Evolutionary conservation across 140 eudicot species (phyloP).

Genomic region (Anethum foeniculum): DNA sequence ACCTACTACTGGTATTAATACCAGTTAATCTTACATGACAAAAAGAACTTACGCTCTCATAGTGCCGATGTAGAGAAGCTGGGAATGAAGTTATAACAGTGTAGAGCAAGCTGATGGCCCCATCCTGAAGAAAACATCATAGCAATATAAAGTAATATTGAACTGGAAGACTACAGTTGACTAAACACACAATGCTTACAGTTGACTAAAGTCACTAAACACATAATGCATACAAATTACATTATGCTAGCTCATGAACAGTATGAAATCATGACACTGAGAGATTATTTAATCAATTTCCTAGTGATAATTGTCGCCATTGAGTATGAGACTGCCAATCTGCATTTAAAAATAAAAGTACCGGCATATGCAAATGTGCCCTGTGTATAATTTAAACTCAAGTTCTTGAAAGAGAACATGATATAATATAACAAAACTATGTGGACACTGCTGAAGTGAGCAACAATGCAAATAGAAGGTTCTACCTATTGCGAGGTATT

Average conservation of each 20-base stretch:
- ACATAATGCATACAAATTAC: background rate
- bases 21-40: background rate
- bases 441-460: background rate
- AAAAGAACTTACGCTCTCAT: slow-evolving; percentile 57
- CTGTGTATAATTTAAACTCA: background rate
- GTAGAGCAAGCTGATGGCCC: slow-evolving; percentile 50
- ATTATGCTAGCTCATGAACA: background rate
- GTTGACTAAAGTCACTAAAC: background rate
- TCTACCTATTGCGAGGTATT: background rate
- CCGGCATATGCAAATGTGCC: background rate
- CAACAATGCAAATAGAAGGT: background rate
- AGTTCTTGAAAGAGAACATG: background rate
- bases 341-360: background rate
- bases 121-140: slow-evolving; percentile 50
- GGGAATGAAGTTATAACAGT: slow-evolving; percentile 55
- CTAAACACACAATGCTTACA: background rate
- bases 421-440: background rate
- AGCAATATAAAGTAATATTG: background rate
- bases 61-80: slow-evolving; percentile 57
- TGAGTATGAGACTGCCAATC: background rate
- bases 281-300: background rate
- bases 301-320: background rate
- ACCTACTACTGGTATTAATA: background rate
- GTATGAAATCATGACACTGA: background rate
- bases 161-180: background rate